Base-by-base conservation (phyloP, 768 basidiomycete species). In the Naganishia randhawae region DNA sequence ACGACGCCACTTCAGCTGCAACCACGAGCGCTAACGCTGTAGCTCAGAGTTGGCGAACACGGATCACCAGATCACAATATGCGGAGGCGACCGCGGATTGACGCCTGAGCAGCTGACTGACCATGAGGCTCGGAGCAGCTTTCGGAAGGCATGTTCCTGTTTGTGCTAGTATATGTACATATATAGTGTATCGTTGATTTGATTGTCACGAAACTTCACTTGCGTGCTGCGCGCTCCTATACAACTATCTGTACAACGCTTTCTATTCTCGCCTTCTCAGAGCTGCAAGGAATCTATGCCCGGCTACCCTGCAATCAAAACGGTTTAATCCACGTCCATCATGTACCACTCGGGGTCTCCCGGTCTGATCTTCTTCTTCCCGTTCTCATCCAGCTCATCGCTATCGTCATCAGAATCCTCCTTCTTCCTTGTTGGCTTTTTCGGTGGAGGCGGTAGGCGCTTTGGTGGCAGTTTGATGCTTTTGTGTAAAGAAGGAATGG, bases 311-410 rank as follows among this genome's bases (percentile, higher is more conserved):
- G 13, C 57, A 17, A 10, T 2, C 22, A n/a, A 6, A n/a, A n/a
- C n/a, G 19, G 2, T 13, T 42, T 25, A 61, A 42, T 61, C 57
- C 22, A 61, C 57, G 27, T 57, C 69, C 65, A 65, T 55, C 69
- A 66, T 70, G n/a, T 67, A 70, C 65, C 65, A 70, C 39, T 70
- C 69, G 41, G 45, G 45, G 37, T 66, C 55, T 11, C 69, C 69
- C 31, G 63, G 63, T 39, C 65, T 63, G 35, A 66, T 61, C 65
- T 70, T 70, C 50, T 55, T 55, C 22, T 61, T 50, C 1, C 69
- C 69, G 50, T 66, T 51, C 48, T 70, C 69, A 27, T 70, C 69
- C n/a, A 70, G 31, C 31, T 69, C 68, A 31, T 69, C 68, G 27
- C 62, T 67, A 17, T 65, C 51, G 31, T 71, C 69, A 7, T 63